Percentiles rank a stretch among this genome's conserved stretches.
These are phyloP conservation scores for Pseudoscleropodium purum DNA, from an alignment of 225 moss, liverwort and hornwort genomes.

Conservation along the genomic window DNA sequence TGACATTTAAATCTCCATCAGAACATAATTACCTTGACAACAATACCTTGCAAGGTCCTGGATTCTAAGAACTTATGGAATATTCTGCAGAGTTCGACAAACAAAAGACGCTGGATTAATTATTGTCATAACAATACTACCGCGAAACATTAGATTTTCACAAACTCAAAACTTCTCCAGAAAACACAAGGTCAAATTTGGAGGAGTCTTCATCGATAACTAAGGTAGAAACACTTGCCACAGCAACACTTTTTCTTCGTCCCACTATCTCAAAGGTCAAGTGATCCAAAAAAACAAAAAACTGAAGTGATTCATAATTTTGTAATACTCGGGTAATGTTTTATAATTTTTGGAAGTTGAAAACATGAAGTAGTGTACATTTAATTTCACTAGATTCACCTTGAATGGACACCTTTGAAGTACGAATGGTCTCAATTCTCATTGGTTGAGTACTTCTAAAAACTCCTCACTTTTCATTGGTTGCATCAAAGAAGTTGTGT, in stretches of 20 bases:
- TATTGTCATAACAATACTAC: background rate
- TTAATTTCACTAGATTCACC: fast-evolving
- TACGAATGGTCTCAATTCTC: fast-evolving
- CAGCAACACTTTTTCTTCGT: background rate
- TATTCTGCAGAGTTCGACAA: background rate
- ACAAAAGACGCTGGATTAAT: background rate
- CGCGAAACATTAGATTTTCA: background rate
- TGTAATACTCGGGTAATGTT: fast-evolving
- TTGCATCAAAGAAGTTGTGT: background rate
- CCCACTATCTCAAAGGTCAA: background rate
- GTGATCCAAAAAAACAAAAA: too few species aligned
- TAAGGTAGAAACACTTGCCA: background rate
- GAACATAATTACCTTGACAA: background rate
- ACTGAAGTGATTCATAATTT: background rate
- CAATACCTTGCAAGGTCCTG: background rate
- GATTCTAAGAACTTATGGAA: background rate
- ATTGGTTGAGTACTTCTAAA: background rate
- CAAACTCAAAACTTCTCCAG: background rate
- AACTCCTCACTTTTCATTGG: background rate
- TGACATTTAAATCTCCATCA: background rate
- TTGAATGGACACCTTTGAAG: background rate
- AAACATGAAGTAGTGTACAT: fast-evolving
- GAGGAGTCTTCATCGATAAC: too few species aligned
- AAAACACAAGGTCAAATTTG: background rate
- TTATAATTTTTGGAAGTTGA: background rate